Conservation (phyloP, 2,329 filamentous ascomycete species). For the Claviceps digitariae region DNA sequence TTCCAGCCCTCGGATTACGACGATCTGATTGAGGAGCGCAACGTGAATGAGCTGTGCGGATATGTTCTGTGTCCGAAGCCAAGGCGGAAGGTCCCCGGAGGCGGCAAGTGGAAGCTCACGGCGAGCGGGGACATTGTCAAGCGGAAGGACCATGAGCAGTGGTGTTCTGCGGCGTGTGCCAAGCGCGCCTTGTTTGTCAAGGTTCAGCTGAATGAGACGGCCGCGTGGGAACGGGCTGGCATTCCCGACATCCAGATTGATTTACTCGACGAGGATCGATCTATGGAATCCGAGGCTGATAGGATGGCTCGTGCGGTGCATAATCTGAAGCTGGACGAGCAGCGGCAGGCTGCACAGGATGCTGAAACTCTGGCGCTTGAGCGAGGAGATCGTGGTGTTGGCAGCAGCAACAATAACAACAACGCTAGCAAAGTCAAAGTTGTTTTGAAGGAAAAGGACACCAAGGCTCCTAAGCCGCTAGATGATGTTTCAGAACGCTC, state of each 20-base stretch:
- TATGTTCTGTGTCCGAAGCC: conserved; percentile 64
- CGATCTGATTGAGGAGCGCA: conserved; percentile 76
- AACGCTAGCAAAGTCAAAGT: conserved; percentile 28
- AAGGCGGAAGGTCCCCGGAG: conserved; percentile 40
- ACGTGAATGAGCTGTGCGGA: conserved; percentile 69
- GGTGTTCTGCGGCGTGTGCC: conserved; percentile 74
- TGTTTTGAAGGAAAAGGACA: conserved; percentile 37
- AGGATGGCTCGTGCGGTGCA: conserved; percentile 24
- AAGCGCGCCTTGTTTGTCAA: conserved; percentile 71
- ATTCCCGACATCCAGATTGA: conserved; percentile 43
- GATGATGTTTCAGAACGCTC: conserved; percentile 14
- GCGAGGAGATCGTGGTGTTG: conserved; percentile 23
- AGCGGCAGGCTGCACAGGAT: conserved; percentile 25
- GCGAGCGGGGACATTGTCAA: conserved; percentile 46
- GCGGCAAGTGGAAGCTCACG: conserved; percentile 56
- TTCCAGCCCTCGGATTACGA: conserved; percentile 89
- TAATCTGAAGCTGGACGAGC: conserved; percentile 30
- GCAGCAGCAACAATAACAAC: background rate
- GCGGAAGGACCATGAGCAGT: conserved; percentile 63
- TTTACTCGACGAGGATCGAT: conserved; percentile 52
- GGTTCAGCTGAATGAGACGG: conserved; percentile 74
- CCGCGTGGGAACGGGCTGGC: conserved; percentile 67
- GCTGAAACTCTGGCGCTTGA: conserved; percentile 35
- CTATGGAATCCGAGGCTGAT: conserved; percentile 29
- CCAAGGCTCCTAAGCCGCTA: conserved; percentile 9